phyloP scores from a whole-genome alignment of 495 filamentous ascomycete species.

The Neurospora discreta region DNA sequence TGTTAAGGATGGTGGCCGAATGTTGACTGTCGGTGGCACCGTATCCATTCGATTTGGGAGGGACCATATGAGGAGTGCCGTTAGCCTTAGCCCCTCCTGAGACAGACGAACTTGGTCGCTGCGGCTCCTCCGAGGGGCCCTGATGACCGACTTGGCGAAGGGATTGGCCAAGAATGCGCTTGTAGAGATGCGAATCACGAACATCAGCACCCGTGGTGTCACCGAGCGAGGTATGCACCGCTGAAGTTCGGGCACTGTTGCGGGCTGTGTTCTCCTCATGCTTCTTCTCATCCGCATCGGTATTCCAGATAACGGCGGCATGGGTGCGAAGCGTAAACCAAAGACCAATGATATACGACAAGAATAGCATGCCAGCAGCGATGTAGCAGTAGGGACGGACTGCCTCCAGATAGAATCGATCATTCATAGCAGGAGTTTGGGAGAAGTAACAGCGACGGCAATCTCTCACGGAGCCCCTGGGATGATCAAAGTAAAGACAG shows the following conservation, averaged over 20 bases:
- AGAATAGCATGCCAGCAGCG: conserved; percentile 71
- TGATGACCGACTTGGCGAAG: conserved; percentile 64
- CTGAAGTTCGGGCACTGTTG: conserved; percentile 29
- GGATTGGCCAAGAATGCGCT: conserved; percentile 83
- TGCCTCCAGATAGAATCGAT: conserved; percentile 77
- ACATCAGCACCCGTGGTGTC: conserved; percentile 42
- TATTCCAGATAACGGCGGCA: conserved; percentile 94
- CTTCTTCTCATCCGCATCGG: conserved; percentile 76
- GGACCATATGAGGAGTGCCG: conserved; percentile 56
- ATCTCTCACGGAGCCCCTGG: conserved; percentile 39
- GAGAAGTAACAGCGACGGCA: conserved; percentile 92
- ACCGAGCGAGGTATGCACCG: conserved; percentile 22
- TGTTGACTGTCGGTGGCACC: conserved; percentile 12
- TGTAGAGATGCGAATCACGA: conserved; percentile 81
- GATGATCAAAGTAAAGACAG: conserved; percentile 45
- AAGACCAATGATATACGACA: conserved; percentile 86
- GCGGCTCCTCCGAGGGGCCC: conserved; percentile 34
- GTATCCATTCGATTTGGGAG: conserved; percentile 48
- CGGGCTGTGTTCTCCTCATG: conserved; percentile 31
- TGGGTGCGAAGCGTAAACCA: conserved; percentile 96
- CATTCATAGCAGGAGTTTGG: conserved; percentile 72
- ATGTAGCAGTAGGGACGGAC: conserved; percentile 91
- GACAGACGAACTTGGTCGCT: conserved; percentile 31
- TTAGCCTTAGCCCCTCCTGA: conserved; percentile 16
- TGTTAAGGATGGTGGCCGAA: conserved; percentile 34